These are phyloP conservation scores for Mortierella antarctica DNA, from an alignment of 192 early-diverging fungal genomes.

Conservation along the genomic window DNA sequence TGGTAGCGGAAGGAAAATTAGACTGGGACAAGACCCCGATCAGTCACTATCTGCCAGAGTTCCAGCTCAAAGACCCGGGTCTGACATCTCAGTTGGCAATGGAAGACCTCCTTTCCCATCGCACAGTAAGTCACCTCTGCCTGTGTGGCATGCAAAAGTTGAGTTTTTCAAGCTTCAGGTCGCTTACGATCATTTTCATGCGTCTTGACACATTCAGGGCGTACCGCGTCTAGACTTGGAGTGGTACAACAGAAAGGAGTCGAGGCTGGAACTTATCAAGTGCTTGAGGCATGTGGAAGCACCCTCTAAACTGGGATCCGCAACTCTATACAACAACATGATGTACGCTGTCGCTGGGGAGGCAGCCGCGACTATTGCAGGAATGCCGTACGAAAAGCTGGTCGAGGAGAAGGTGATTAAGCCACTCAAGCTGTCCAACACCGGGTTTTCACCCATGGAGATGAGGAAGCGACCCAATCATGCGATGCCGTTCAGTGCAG, in stretches of 20 bases:
- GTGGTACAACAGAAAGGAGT: slow-evolving; percentile 1
- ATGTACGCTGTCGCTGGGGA: slow-evolving; percentile 22
- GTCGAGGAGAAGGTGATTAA: neutral
- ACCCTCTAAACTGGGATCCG: neutral
- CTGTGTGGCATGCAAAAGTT: no score
- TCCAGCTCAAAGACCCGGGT: slow-evolving; percentile 18
- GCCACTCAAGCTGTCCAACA: slow-evolving; percentile 1
- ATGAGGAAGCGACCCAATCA: no score
- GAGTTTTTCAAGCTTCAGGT: no score
- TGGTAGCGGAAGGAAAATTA: slow-evolving; percentile 17
- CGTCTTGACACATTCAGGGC: neutral
- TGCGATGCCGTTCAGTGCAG: no score
- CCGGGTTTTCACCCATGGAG: slow-evolving; percentile 6
- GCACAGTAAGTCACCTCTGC: slow-evolving; percentile 7
- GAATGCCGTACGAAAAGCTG: slow-evolving; percentile 2
- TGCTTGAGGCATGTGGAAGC: neutral
- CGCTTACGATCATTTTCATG: no score
- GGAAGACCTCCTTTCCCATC: slow-evolving; percentile 16
- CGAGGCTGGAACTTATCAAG: slow-evolving; percentile 8
- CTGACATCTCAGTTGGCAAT: slow-evolving; percentile 21
- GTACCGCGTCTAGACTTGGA: neutral
- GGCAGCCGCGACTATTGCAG: slow-evolving; percentile 4
- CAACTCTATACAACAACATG: slow-evolving; percentile 1
- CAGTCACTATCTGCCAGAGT: slow-evolving; percentile 20
- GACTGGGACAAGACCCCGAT: slow-evolving; percentile 25